phyloP scores from a whole-genome alignment of 768 basidiomycete genomes.

The Sutorius australiensis region DNA sequence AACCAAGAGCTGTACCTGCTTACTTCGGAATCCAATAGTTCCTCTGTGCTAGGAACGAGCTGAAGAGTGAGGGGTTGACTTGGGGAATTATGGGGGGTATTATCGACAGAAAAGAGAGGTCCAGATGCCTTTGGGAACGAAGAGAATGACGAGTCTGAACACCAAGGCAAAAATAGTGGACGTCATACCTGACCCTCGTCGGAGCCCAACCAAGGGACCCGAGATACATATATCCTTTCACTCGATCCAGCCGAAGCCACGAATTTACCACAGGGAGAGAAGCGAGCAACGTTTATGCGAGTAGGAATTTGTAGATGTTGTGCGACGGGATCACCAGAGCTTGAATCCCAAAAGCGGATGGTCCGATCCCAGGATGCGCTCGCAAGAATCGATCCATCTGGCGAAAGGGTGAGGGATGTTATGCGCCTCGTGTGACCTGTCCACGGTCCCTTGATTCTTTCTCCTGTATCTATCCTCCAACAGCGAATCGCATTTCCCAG shows the following conservation, averaged over 20 bases:
- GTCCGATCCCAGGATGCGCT: constrained; percentile 4
- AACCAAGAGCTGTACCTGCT: background rate
- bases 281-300: background rate
- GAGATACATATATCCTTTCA: constrained; percentile 1
- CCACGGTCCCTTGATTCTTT: constrained; percentile 7
- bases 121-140: background rate
- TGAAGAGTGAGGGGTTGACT: background rate
- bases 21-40: background rate
- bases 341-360: constrained; percentile 10
- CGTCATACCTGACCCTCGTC: background rate
- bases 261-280: constrained; percentile 9
- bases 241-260: background rate
- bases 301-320: background rate
- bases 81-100: too few species aligned
- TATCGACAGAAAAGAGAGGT: too few species aligned
- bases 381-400: constrained; percentile 6
- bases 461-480: constrained; percentile 4
- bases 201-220: background rate
- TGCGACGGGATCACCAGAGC: background rate
- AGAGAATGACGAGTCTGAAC: background rate
- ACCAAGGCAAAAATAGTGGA: background rate
- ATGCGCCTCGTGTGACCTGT: constrained; percentile 8
- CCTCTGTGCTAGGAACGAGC: too few species aligned
- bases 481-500: background rate
- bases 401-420: background rate